Percentiles rank a stretch among this genome's conserved stretches.
phyloP scores from a whole-genome alignment of 2,329 filamentous ascomycete genomes.

The Diaporthe australafricana region DNA sequence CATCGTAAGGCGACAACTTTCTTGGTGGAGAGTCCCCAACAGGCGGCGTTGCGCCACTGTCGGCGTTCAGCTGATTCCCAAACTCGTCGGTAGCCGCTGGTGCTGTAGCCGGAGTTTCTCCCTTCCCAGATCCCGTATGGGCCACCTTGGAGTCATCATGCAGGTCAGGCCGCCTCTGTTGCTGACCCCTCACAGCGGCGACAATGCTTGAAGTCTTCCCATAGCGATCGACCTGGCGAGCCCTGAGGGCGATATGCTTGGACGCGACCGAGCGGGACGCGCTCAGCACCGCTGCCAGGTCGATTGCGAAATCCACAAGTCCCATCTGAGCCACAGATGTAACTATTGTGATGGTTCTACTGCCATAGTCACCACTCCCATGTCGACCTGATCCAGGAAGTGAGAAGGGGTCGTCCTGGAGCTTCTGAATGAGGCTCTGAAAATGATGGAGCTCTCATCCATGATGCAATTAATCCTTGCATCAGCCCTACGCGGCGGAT shows the following conservation, averaged over 20 bases:
- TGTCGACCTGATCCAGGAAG: neutral
- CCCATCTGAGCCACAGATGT: conserved; percentile 56
- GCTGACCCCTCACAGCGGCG: conserved; percentile 43
- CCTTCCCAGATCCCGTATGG: neutral
- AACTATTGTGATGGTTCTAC: neutral
- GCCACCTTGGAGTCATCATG: neutral
- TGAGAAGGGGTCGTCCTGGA: neutral
- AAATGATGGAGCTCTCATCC: conserved; percentile 32
- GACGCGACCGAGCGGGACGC: conserved; percentile 76
- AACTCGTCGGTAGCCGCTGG: neutral
- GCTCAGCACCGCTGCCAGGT: conserved; percentile 76
- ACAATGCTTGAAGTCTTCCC: conserved; percentile 58
- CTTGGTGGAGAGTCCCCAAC: neutral
- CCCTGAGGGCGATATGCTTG: conserved; percentile 70
- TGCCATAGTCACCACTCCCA: neutral
- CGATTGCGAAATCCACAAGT: conserved; percentile 74
- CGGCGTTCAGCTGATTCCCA: neutral
- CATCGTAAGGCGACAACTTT: neutral
- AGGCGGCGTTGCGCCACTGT: neutral
- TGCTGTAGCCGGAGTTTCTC: neutral
- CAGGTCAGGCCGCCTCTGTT: neutral
- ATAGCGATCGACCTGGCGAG: conserved; percentile 65
- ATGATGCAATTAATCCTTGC: conserved; percentile 37
- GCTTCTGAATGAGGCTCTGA: conserved; percentile 1
- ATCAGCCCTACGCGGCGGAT: conserved; percentile 35